Evolutionary conservation across 371 early-diverging fungal species (phyloP).

Genomic region (Dipsacomyces acuminosporus): DNA sequence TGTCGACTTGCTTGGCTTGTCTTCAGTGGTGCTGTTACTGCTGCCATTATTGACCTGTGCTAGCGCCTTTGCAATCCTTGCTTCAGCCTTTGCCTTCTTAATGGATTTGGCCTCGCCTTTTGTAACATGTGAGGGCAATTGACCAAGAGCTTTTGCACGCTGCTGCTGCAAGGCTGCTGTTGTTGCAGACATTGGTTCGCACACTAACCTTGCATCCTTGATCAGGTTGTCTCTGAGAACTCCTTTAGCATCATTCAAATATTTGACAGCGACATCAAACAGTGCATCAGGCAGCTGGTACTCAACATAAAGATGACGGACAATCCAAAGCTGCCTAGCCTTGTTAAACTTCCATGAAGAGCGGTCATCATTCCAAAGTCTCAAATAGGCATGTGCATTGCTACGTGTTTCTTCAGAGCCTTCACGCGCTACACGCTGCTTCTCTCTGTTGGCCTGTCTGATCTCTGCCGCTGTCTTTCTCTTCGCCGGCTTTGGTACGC

Average conservation of each 20-base stretch:
- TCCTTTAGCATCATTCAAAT: constrained; percentile 7
- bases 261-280: constrained; percentile 25
- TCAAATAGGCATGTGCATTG: constrained; percentile 24
- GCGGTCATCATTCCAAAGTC: constrained; percentile 11
- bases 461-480: constrained; percentile 37
- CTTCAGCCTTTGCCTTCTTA: constrained; percentile 12
- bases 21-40: constrained; percentile 2
- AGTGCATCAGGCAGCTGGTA: constrained; percentile 11
- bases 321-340: constrained; percentile 35
- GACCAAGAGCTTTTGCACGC: constrained; percentile 18
- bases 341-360: constrained; percentile 40
- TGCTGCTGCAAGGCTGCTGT: constrained; percentile 6
- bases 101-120: constrained; percentile 14
- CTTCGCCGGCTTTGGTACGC: constrained; percentile 12
- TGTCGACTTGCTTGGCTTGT: not conserved
- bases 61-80: not conserved
- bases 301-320: constrained; percentile 32
- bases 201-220: constrained; percentile 21
- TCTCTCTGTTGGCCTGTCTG: constrained; percentile 18
- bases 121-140: constrained; percentile 26
- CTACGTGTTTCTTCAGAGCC: constrained; percentile 14
- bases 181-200: constrained; percentile 14
- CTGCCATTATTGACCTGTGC: not conserved
- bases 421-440: constrained; percentile 16
- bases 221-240: constrained; percentile 11